These are phyloP conservation scores for Diaporthe capsici DNA, from an alignment of 2,329 filamentous ascomycete species.

Conservation along the genomic window DNA sequence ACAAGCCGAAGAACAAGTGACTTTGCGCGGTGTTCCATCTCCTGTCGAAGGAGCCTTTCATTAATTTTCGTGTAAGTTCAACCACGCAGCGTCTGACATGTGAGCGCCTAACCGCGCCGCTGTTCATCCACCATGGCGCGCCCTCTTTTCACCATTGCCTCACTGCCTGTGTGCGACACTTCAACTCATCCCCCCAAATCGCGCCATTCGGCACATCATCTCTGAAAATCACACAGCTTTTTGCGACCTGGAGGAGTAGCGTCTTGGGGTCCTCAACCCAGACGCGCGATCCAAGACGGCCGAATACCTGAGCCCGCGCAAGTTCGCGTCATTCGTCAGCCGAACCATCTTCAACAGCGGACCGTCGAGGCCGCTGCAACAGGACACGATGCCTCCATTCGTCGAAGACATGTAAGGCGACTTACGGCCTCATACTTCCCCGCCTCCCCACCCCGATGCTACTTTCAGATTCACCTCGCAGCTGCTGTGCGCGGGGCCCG, in stretches of 20 bases:
- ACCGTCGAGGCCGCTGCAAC: constrained; percentile 5
- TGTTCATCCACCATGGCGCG: not conserved
- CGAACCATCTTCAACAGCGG: constrained; percentile 29
- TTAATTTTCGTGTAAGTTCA: constrained; percentile 9
- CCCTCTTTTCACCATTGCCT: not conserved
- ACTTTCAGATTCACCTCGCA: not conserved
- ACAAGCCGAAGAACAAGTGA: not conserved
- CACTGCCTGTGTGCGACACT: not conserved
- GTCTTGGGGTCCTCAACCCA: constrained; percentile 35
- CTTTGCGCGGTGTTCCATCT: not conserved
- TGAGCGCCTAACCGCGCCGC: not conserved
- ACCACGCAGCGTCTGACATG: not conserved
- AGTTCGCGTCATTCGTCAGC: constrained; percentile 36
- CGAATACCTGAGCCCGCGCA: constrained; percentile 37
- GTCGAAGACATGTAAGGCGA: constrained; percentile 37
- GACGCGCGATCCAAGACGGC: constrained; percentile 38
- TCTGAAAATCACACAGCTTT: constrained; percentile 33
- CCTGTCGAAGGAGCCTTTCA: not conserved
- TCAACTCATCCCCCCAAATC: not conserved
- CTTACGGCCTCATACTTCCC: not conserved
- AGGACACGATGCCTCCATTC: constrained; percentile 38
- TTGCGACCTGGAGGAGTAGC: constrained; percentile 23
- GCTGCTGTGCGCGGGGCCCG: not conserved
- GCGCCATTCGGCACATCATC: constrained; percentile 3
- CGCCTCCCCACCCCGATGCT: not conserved